A percentile compares a stretch with the other conserved stretches of the same genome.
These are phyloP conservation scores for Globisporangium splendens DNA, from an alignment of 352 stramenopile genomes.

Conservation along the genomic window DNA sequence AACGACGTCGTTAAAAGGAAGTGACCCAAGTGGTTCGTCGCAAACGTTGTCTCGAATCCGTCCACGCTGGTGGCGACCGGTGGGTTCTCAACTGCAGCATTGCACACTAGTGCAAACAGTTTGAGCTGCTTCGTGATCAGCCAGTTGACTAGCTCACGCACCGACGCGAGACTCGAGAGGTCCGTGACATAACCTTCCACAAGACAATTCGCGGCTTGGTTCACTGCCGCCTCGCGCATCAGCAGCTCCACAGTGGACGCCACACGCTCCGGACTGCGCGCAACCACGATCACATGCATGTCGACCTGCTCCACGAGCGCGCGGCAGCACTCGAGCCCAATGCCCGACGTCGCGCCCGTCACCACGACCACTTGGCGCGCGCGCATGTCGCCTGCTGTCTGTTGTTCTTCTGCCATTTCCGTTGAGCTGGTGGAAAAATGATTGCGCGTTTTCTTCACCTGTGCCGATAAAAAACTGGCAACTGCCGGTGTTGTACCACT, in stretches of 20 bases:
- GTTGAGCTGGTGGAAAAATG: too few relatives aligned
- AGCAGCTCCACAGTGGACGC: conserved; percentile 18
- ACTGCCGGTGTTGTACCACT: too few relatives aligned
- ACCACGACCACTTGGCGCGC: conserved; percentile 23
- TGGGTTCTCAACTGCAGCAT: conserved; percentile 30
- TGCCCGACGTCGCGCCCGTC: conserved; percentile 28
- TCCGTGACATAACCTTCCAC: conserved; percentile 19
- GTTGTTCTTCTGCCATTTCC: not conserved
- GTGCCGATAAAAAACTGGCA: not conserved
- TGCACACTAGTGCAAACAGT: conserved; percentile 37
- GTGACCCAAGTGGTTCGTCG: conserved; percentile 36
- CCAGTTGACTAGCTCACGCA: conserved; percentile 20
- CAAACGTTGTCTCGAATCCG: conserved; percentile 37
- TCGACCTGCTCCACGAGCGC: conserved; percentile 14
- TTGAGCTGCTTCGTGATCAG: conserved; percentile 20
- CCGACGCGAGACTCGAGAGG: conserved; percentile 22
- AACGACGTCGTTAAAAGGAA: conserved; percentile 32
- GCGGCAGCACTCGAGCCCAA: conserved; percentile 30
- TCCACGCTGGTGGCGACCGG: conserved; percentile 16
- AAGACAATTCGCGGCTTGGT: not conserved
- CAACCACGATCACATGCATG: conserved; percentile 26
- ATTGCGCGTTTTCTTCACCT: not conserved
- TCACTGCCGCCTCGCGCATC: conserved; percentile 4
- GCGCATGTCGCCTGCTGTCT: not conserved
- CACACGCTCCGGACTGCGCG: conserved; percentile 19